Evolutionary conservation across 2,329 filamentous ascomycete species (phyloP).

Genomic region (Didymella lethalis): DNA sequence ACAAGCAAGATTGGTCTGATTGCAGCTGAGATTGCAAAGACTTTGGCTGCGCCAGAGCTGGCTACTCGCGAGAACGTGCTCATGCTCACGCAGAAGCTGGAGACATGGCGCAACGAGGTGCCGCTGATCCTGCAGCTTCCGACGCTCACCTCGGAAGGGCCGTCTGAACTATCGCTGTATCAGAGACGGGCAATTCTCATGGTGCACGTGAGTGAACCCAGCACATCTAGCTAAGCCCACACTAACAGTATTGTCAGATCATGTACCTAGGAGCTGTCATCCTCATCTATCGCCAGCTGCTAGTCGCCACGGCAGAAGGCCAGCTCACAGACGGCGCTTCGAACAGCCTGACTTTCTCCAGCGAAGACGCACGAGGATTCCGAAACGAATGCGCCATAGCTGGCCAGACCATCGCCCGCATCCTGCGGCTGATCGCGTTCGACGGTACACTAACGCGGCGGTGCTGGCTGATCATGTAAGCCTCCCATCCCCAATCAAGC

Average conservation of each 20-base stretch:
- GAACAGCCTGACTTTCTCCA: constrained; percentile 35
- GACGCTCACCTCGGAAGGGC: constrained; percentile 37
- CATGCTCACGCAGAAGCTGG: constrained; percentile 43
- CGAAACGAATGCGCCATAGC: constrained; percentile 46
- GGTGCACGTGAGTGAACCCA: constrained; percentile 42
- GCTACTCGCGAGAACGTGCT: constrained; percentile 41
- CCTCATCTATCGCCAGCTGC: constrained; percentile 46
- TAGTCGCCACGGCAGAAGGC: constrained; percentile 44
- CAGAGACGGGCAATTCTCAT: constrained; percentile 49
- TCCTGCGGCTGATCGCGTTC: constrained; percentile 45
- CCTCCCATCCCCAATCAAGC: background rate
- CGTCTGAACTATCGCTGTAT: constrained; percentile 38
- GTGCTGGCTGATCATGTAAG: constrained; percentile 51
- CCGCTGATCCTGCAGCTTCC: constrained; percentile 43
- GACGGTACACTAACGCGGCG: constrained; percentile 47
- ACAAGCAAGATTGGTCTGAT: constrained; percentile 49
- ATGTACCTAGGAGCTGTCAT: constrained; percentile 51
- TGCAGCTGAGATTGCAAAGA: constrained; percentile 48
- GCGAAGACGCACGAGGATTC: constrained; percentile 39
- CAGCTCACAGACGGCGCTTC: constrained; percentile 39
- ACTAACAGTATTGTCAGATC: constrained; percentile 33
- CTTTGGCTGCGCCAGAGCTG: constrained; percentile 40
- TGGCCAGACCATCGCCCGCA: constrained; percentile 47
- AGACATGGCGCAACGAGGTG: constrained; percentile 46
- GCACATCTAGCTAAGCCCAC: no score